Base-by-base conservation (phyloP, 164 flowering plant species). In the Aristolochia californica region DNA sequence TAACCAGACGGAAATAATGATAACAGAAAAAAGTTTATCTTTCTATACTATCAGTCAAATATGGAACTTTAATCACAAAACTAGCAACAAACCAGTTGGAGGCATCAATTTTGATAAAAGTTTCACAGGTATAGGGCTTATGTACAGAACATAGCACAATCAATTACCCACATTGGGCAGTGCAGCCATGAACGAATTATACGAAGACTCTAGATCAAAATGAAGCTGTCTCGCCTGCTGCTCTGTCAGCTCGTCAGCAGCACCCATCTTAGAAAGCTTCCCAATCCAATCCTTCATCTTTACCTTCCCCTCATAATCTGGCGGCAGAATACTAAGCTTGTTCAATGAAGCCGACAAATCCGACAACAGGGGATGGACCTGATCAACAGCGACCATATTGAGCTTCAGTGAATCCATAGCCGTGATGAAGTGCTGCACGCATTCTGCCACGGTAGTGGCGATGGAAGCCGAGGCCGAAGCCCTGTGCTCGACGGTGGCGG, bases 161-260 rank as follows among this genome's bases (percentile, higher is more conserved):
- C 62, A 59, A 16, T 26, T 14, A 20, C 93, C 88, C 52, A 84
- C 81, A 70, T 70, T 76, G 17, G 97, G 97, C 79, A 93, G 73
- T n/a, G 95, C 93, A 8, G 94, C 95, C 94, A 93, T 85, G 61
- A 93, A 93, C 16, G 90, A 80, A 65, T 85, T 93, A 73, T 89
- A 93, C 0, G 98, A 87, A 0, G 98, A 89, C 64, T 87, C 98
- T 1, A 93, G 80, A 64, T 93, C 98, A 53, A 93, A 93, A 66
- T 78, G 97, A 17, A 93, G 90, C 73, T 87, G 98, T 73, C 98
- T 69, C 3, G 97, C 72, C 72, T 93, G 97, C 82, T 89, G 95
- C 60, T 87, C 97, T 0, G 98, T 87, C 58, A 89, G 70, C 83
- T 93, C 96, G 63, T 89, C 98, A 0, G 98, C 87, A 14, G 94